Conservation (phyloP, 2,329 filamentous ascomycete genomes). For the Setomelanomma holmii region DNA sequence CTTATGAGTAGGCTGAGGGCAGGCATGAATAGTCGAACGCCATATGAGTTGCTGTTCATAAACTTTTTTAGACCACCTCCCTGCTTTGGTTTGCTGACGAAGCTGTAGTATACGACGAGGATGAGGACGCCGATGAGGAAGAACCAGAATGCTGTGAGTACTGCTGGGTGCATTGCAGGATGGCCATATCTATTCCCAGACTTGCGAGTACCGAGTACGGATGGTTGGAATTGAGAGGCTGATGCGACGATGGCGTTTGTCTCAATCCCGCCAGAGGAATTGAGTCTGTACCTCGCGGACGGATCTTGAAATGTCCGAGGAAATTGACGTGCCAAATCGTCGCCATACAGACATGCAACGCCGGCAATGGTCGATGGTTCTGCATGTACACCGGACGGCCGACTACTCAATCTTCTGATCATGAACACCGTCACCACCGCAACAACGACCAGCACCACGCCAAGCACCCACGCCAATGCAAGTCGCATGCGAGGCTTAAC, state of each 20-base stretch:
- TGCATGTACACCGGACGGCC: neutral
- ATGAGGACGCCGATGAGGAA: conserved; percentile 4
- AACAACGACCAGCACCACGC: neutral
- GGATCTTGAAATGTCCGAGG: neutral
- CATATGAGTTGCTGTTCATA: conserved; percentile 14
- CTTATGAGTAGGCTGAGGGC: conserved; percentile 6
- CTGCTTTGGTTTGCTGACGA: conserved; percentile 9
- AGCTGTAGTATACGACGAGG: conserved; percentile 16
- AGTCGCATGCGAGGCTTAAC: conserved; percentile 3
- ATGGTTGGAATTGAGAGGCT: neutral
- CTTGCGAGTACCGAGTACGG: neutral
- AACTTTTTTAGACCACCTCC: conserved; percentile 12
- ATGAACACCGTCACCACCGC: neutral
- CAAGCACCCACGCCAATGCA: conserved; percentile 1
- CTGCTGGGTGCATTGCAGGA: neutral
- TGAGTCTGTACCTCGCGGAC: neutral
- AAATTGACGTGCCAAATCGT: neutral
- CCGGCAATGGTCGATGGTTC: conserved; percentile 8
- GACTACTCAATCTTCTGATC: neutral
- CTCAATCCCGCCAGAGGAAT: neutral
- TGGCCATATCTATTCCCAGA: neutral
- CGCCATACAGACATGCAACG: neutral
- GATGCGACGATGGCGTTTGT: neutral
- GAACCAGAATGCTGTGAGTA: neutral
- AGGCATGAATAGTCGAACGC: conserved; percentile 14